These are phyloP conservation scores for Yarrowia bubula DNA, from an alignment of 805 yeast species.

Conservation along the genomic window DNA sequence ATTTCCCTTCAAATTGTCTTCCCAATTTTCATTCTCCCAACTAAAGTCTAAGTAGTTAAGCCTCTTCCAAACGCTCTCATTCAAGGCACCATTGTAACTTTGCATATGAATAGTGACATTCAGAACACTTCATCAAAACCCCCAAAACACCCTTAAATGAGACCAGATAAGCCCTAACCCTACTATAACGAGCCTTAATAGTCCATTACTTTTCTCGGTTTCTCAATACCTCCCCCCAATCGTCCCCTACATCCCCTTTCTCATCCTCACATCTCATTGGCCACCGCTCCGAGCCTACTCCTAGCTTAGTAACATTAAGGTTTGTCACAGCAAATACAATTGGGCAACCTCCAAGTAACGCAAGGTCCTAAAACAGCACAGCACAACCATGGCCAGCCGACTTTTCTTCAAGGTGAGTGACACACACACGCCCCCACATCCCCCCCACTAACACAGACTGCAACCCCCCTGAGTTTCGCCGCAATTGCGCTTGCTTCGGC, in stretches of 20 bases:
- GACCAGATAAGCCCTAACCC: no score
- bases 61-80: no score
- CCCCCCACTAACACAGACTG: constrained; percentile 11
- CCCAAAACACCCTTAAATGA: no score
- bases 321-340: constrained; percentile 9
- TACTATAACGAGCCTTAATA: no score
- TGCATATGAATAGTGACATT: no score
- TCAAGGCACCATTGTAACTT: no score
- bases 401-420: constrained; percentile 24
- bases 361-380: background rate
- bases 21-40: no score
- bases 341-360: constrained; percentile 6
- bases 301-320: constrained; percentile 5
- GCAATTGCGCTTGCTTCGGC: constrained; percentile 17
- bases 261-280: background rate
- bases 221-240: background rate
- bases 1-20: no score
- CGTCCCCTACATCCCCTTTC: no score
- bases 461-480: constrained; percentile 4
- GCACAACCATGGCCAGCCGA: constrained; percentile 21
- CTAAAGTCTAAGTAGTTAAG: no score
- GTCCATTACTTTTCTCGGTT: background rate
- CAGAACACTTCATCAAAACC: no score
- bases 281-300: no score
- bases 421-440: background rate